Conservation (phyloP, 805 yeast species). For the Hanseniaspora meyeri region DNA sequence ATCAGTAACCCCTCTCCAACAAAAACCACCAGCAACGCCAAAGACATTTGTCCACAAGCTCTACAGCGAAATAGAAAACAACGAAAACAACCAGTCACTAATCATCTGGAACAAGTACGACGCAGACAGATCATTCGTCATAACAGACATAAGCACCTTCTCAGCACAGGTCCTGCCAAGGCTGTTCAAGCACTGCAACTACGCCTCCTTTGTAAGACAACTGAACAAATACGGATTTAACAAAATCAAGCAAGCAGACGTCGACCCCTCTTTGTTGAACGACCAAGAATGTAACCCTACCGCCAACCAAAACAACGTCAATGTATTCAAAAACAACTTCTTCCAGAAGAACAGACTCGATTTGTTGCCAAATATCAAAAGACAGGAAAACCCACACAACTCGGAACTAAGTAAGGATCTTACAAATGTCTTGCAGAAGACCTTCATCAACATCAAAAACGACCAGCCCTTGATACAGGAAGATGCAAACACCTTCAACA, state of each 20-base stretch:
- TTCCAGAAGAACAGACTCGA: conserved; percentile 64
- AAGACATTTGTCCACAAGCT: conserved; percentile 3
- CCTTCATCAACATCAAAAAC: not conserved
- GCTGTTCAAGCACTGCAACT: conserved; percentile 89
- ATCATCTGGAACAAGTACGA: conserved; percentile 32
- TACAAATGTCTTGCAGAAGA: conserved; percentile 6
- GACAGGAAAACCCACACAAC: conserved; percentile 53
- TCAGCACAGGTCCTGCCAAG: conserved; percentile 79
- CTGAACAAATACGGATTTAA: conserved; percentile 95
- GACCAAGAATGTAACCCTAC: conserved; percentile 27
- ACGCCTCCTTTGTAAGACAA: conserved; percentile 90
- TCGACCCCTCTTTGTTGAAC: conserved; percentile 41
- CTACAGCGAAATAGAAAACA: conserved; percentile 24
- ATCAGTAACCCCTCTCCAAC: not conserved
- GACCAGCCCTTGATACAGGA: not conserved
- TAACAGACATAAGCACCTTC: conserved; percentile 78
- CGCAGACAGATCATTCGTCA: conserved; percentile 77
- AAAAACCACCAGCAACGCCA: not conserved
- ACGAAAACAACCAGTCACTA: not conserved
- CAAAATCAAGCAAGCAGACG: conserved; percentile 70
- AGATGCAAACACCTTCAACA: not conserved
- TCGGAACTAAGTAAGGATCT: not conserved
- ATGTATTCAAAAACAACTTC: conserved; percentile 80
- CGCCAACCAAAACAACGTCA: conserved; percentile 57
- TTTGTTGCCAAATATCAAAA: conserved; percentile 74